Evolutionary conservation across 441 rosid genomes (phyloP), one percentile per base, ranked within the genome.

Genomic region (Populus trichocarpa): DNA sequence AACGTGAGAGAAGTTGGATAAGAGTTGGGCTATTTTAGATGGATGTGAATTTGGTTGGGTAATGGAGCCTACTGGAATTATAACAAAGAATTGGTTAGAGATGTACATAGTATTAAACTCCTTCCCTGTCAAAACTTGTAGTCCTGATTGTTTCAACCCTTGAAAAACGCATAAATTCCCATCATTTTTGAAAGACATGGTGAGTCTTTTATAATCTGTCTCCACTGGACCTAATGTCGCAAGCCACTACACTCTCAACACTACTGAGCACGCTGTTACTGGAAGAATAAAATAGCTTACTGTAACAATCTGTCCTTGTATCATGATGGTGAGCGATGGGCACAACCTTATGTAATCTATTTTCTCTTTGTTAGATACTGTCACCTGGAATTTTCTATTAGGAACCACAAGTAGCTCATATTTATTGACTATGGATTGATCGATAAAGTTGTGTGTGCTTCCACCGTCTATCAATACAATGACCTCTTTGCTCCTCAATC

Each of bases 201-300:
- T 30, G 32, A 30, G 32, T 30, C 32, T 30, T 30, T 30, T 30
- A 4, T 30, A 30, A 30, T 30, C 32, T 30, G 4, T 30, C 32
- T 30, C 32, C 32, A 30, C 32, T 1, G 2, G 32, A 30, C 32
- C 32, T 4, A 30, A 1, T 30, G 32, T 30, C 4, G 32, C 32
- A 2, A 68, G 69, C 77, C 77, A 73, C 8, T 73, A 64, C 6
- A 73, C 46, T 12, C 69, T 68, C 23, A 73, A 33, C 0, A 78
- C 77, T 6, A 50, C 5, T 6, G 22, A 12, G 12, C 75, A 77
- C 3, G 70, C 70, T 7, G 61, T 38, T 20, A 70, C 40, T 0
- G 28, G 75, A 36, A 77, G 69, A 16, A 70, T 14, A 10, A 57
- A 77, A 16, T n/a, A 70, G 63, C 70, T 28, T 0, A 28, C 70